phyloP scores from a whole-genome alignment of 164 flowering plant genomes.

The Vitis riparia region DNA sequence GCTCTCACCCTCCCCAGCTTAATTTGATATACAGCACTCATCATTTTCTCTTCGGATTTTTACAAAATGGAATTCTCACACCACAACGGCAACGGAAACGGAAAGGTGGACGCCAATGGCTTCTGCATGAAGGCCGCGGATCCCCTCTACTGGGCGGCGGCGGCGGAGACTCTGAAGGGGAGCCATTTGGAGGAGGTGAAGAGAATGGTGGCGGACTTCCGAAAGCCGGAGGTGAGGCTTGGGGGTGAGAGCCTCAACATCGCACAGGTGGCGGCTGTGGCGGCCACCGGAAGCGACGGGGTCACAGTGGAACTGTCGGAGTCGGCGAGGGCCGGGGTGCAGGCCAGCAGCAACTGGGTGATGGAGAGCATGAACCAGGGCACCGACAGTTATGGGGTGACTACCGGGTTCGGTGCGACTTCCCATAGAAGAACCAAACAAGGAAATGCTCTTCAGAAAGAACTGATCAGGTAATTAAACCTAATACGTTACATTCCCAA shows the following conservation, averaged over 20 bases:
- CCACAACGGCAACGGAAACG: slow-evolving; percentile 16
- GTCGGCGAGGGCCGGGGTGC: slow-evolving; percentile 48
- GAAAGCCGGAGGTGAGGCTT: slow-evolving; percentile 41
- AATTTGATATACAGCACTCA: too few species aligned
- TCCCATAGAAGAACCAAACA: slow-evolving; percentile 64
- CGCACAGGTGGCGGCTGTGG: slow-evolving; percentile 55
- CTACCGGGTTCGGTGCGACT: slow-evolving; percentile 72
- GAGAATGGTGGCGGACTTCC: slow-evolving; percentile 50
- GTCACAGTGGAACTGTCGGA: slow-evolving; percentile 52
- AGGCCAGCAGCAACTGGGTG: slow-evolving; percentile 67
- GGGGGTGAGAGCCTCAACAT: slow-evolving; percentile 50
- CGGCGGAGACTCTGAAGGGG: slow-evolving; percentile 48
- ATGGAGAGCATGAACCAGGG: slow-evolving; percentile 65
- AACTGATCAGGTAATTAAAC: slow-evolving; percentile 47
- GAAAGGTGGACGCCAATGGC: neutral
- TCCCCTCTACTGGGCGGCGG: slow-evolving; percentile 54
- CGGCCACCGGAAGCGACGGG: slow-evolving; percentile 14
- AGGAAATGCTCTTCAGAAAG: slow-evolving; percentile 22
- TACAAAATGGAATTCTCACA: neutral
- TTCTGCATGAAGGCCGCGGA: slow-evolving; percentile 27
- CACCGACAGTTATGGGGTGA: slow-evolving; percentile 61
- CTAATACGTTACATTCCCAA: too few species aligned
- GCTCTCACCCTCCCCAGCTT: too few species aligned
- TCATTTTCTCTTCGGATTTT: too few species aligned
- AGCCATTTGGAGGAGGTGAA: slow-evolving; percentile 61